A percentile compares a stretch with the other conserved stretches of the same genome.
phyloP scores from a whole-genome alignment of 1,284 basidiomycete species.

The Pyrrhoderma noxium region DNA sequence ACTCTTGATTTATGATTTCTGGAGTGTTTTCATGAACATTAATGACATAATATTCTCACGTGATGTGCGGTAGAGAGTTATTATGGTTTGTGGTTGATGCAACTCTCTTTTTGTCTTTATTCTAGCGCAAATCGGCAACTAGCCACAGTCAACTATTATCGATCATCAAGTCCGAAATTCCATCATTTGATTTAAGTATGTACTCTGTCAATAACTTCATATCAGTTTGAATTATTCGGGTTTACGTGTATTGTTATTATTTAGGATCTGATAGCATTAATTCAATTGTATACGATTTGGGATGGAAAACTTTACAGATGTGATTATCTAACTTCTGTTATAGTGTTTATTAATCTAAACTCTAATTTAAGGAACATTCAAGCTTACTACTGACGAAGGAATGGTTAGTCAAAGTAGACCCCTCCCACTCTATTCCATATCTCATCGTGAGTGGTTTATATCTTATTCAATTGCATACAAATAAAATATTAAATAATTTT shows the following conservation, averaged over 20 bases:
- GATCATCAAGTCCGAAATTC: no score
- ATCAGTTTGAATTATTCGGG: no score
- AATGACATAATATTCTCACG: not conserved
- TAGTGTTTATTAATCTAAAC: not conserved
- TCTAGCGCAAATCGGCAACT: no score
- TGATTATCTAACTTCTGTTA: constrained; percentile 22
- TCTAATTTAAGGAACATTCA: constrained; percentile 42
- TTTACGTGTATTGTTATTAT: no score
- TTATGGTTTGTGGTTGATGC: no score
- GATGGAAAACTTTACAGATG: constrained; percentile 57
- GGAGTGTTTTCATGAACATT: not conserved
- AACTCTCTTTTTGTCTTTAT: no score
- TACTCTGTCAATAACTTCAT: no score
- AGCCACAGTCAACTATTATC: no score
- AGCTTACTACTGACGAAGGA: constrained; percentile 53
- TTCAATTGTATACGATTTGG: not conserved
- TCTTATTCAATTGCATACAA: constrained; percentile 33
- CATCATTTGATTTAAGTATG: no score
- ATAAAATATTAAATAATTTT: no score
- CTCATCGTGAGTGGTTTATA: constrained; percentile 47
- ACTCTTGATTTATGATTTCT: not conserved
- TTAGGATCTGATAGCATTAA: no score
- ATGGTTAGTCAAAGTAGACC: constrained; percentile 64
- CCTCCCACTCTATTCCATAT: constrained; percentile 53
- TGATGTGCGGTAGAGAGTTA: no score